Evolutionary conservation across 1,139 yeast species (phyloP), one percentile per base, ranked within the genome.

Genomic region (Trichomonascaceae sp.): DNA sequence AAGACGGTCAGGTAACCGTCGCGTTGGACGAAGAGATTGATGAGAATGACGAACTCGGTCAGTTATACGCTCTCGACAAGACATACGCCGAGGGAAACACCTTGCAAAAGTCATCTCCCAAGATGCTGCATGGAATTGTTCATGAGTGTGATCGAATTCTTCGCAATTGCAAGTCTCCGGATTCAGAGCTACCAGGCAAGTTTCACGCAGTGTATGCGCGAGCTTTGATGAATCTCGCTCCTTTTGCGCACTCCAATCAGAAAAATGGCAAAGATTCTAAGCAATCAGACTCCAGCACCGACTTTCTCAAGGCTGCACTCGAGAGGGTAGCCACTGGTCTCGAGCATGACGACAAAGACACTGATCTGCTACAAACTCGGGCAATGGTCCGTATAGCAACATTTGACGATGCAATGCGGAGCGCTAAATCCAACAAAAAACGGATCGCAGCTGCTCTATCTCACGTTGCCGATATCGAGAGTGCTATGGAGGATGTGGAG

Each of bases 111-210:
- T 70, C 39, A 8, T 37, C 37, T 18, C 52, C 48, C 5, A 46
- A 47, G 16, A 37, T 84, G 27, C 60, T 85, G 34, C 80, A 85
- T 48, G 97, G 96, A 18, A 69, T 89, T 4, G 71, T 89, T 15
- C 95, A 89, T 49, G 97, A 89, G 54, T 80, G 95, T 57, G 96
- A 87, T 50, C 61, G 93, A 31, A 54, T 84, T 28, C 63, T 84
- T 44, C 66, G 94, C 46, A 51, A 59, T 36, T 46, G 52, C 28
- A 27, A 29, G 17, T 20, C 23, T 11, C 6, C 6, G 11, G 23
- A 20, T 20, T 8, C 6, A 11, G 11, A 20, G 11, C 52, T 80
- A 15, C 71, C 76, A 13, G 74, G 74, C 14, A 64, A 63, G 31
- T 82, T 84, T 55, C 81, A 82, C 51, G 61, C 76, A 5, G 70